Evolutionary conservation across 352 stramenopile genomes (phyloP).

Genomic region (Aphanomyces stellatus): DNA sequence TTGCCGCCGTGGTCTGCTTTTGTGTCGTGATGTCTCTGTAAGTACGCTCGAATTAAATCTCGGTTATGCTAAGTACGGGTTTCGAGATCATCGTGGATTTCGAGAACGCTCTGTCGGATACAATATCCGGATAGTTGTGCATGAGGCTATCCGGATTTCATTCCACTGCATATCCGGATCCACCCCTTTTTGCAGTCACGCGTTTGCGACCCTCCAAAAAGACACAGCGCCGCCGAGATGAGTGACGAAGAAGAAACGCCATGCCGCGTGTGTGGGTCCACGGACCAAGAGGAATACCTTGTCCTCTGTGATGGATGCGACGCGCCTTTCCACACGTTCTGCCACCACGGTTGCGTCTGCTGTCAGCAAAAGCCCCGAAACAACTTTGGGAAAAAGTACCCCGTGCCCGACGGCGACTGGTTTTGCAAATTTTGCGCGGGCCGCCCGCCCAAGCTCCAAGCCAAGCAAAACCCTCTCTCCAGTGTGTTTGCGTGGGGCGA

Average conservation of each 20-base stretch:
- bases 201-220: too few species aligned
- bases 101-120: background rate
- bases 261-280: conserved; percentile 69
- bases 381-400: conserved; percentile 64
- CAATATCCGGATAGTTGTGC: background rate
- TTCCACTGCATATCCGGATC: background rate
- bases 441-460: conserved; percentile 35
- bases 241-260: conserved; percentile 38
- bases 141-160: too few species aligned
- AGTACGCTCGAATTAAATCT: background rate
- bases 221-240: too few species aligned
- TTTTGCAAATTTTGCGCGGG: conserved; percentile 81
- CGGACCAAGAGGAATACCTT: conserved; percentile 67
- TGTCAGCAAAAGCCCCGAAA: conserved; percentile 68
- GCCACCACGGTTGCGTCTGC: conserved; percentile 64
- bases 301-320: conserved; percentile 78
- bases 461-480: conserved; percentile 35
- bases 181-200: background rate
- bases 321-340: conserved; percentile 61
- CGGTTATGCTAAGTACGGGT: too few species aligned
- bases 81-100: background rate
- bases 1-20: too few species aligned
- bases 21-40: too few species aligned
- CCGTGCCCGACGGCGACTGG: conserved; percentile 74
- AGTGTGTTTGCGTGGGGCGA: conserved; percentile 64